Evolutionary conservation across 805 yeast genomes (phyloP).

Genomic region (Yamadazyma scolyti): DNA sequence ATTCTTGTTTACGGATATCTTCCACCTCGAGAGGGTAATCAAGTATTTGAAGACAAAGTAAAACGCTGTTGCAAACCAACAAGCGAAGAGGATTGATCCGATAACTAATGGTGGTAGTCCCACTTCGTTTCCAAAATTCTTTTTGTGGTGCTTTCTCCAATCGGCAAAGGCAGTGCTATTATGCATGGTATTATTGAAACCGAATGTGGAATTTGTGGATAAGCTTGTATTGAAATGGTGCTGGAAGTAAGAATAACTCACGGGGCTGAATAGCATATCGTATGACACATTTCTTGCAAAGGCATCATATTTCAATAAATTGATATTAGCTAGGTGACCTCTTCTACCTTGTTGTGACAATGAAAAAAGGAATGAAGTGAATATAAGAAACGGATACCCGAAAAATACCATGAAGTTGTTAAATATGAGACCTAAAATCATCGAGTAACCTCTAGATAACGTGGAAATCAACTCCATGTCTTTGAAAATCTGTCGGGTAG

Average conservation of each 20-base stretch:
- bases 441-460: conserved; percentile 7
- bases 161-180: too few species aligned
- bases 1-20: conserved; percentile 15
- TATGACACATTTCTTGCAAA: conserved; percentile 23
- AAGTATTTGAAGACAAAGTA: conserved; percentile 27
- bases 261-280: conserved; percentile 16
- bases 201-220: too few species aligned
- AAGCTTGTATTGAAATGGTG: conserved; percentile 1
- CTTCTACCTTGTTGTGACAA: conserved; percentile 7
- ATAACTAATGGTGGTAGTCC: conserved; percentile 19
- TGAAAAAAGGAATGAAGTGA: conserved; percentile 31
- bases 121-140: neutral
- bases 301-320: conserved; percentile 16
- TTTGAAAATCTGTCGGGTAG: neutral
- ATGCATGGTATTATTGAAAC: too few species aligned
- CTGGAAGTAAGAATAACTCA: conserved; percentile 5
- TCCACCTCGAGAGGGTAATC: conserved; percentile 14
- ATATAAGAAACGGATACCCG: conserved; percentile 42
- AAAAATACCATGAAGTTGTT: conserved; percentile 30
- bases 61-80: conserved; percentile 18
- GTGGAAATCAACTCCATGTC: neutral
- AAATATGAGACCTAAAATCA: conserved; percentile 29
- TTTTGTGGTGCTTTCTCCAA: neutral
- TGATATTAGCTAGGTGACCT: conserved; percentile 11
- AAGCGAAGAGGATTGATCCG: conserved; percentile 25